These are phyloP conservation scores for Coleophoma eucalyptorum DNA, from an alignment of 2,329 filamentous ascomycete species.

Conservation along the genomic window DNA sequence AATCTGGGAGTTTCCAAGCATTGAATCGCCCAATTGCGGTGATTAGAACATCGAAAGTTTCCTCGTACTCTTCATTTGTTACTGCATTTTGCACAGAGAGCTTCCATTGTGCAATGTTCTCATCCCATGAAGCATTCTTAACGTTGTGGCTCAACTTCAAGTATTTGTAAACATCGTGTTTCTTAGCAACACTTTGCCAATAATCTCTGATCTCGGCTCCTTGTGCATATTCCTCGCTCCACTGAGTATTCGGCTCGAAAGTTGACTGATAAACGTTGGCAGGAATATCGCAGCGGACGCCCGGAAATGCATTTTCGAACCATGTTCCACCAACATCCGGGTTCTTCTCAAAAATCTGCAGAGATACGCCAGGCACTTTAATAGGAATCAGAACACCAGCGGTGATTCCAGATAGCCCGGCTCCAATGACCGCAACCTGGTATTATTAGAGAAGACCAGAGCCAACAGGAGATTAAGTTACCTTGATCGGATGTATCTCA, in stretches of 20 bases:
- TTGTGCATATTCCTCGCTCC: slow-evolving; percentile 65
- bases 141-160: slow-evolving; percentile 54
- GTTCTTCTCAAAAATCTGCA: slow-evolving; percentile 68
- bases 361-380: slow-evolving; percentile 64
- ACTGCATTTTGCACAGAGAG: slow-evolving; percentile 31
- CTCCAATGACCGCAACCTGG: slow-evolving; percentile 57
- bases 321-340: slow-evolving; percentile 54
- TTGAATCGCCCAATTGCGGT: slow-evolving; percentile 65
- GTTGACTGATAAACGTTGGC: slow-evolving; percentile 61
- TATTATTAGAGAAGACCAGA: neutral
- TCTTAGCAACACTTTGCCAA: slow-evolving; percentile 57
- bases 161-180: slow-evolving; percentile 60
- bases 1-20: slow-evolving; percentile 58
- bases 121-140: slow-evolving; percentile 51
- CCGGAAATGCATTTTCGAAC: slow-evolving; percentile 42
- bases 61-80: slow-evolving; percentile 33
- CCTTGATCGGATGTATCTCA: slow-evolving; percentile 3
- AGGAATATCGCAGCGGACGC: slow-evolving; percentile 17
- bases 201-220: slow-evolving; percentile 66
- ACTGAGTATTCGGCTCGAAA: slow-evolving; percentile 64
- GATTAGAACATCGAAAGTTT: slow-evolving; percentile 57
- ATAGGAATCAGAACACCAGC: slow-evolving; percentile 63
- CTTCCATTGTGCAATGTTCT: slow-evolving; percentile 49
- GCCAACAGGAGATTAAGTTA: neutral
- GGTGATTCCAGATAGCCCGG: slow-evolving; percentile 58